These are phyloP conservation scores for Synchytrium microbalum DNA, from an alignment of 371 early-diverging fungal genomes.

Conservation along the genomic window DNA sequence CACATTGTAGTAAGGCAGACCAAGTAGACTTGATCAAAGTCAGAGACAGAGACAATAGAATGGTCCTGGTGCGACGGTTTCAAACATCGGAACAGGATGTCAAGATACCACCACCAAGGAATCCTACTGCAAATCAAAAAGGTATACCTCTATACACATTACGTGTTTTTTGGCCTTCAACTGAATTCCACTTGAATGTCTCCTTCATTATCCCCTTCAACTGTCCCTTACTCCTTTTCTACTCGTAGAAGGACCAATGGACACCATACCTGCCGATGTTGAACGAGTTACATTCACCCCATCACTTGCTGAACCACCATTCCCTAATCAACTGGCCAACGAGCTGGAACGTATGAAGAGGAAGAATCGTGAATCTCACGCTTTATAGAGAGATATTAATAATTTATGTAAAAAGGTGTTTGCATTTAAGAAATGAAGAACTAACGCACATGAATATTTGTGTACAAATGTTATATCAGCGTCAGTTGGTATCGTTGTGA, in stretches of 20 bases:
- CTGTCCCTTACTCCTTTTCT: neutral
- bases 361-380: conserved; percentile 20
- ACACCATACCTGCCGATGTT: conserved; percentile 17
- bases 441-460: too few relatives aligned
- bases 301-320: conserved; percentile 16
- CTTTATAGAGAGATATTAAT: conserved; percentile 13
- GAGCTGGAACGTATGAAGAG: conserved; percentile 26
- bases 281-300: conserved; percentile 16
- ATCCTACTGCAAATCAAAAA: conserved; percentile 12
- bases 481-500: too few relatives aligned
- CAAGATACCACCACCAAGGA: conserved; percentile 17
- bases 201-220: neutral
- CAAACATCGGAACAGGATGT: conserved; percentile 11
- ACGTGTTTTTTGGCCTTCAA: neutral
- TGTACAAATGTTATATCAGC: too few relatives aligned
- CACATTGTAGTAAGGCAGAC: conserved; percentile 7
- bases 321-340: conserved; percentile 28
- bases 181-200: neutral
- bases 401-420: too few relatives aligned
- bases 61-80: conserved; percentile 11
- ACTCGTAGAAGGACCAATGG: conserved; percentile 18
- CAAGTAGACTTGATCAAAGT: conserved; percentile 8
- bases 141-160: conserved; percentile 7
- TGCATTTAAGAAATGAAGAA: too few relatives aligned
- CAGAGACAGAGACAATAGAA: conserved; percentile 9